A percentile compares a stretch with the other conserved stretches of the same genome.
These are phyloP conservation scores for Clarkia xantiana DNA, from an alignment of 345 rosid species.

Conservation along the genomic window DNA sequence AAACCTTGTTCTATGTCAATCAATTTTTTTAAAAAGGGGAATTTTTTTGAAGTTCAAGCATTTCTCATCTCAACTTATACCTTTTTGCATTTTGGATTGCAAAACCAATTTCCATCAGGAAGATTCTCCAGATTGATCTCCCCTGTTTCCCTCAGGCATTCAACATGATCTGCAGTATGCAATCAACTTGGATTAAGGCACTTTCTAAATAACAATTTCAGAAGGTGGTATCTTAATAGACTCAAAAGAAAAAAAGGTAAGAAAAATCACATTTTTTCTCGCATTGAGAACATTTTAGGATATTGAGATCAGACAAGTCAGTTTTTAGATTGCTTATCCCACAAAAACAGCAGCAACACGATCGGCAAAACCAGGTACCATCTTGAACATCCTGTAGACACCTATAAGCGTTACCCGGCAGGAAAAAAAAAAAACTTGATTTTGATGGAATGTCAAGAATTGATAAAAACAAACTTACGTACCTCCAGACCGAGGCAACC, in stretches of 20 bases:
- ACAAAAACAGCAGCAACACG: slow-evolving; percentile 65
- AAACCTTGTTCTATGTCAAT: no score
- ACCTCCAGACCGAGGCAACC: slow-evolving; percentile 61
- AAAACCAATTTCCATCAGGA: slow-evolving; percentile 37
- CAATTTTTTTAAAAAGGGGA: no score
- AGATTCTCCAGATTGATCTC: slow-evolving; percentile 9
- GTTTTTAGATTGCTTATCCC: slow-evolving; percentile 13
- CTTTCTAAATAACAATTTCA: neutral
- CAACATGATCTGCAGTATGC: slow-evolving; percentile 32
- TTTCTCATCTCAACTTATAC: no score
- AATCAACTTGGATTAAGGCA: neutral
- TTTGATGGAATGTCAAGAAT: no score
- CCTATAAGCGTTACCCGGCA: neutral
- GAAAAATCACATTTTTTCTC: slow-evolving; percentile 33
- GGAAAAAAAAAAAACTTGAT: neutral
- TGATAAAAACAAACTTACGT: neutral
- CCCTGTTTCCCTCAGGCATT: slow-evolving; percentile 24
- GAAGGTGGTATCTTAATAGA: no score
- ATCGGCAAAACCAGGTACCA: slow-evolving; percentile 81
- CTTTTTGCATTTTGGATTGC: slow-evolving; percentile 52
- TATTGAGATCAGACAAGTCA: slow-evolving; percentile 9
- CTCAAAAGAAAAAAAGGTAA: no score
- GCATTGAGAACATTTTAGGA: slow-evolving; percentile 49
- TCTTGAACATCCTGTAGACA: slow-evolving; percentile 46
- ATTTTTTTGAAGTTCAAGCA: no score